Conservation (phyloP, 2,329 filamentous ascomycete genomes). For the Diaporthe velutina region DNA sequence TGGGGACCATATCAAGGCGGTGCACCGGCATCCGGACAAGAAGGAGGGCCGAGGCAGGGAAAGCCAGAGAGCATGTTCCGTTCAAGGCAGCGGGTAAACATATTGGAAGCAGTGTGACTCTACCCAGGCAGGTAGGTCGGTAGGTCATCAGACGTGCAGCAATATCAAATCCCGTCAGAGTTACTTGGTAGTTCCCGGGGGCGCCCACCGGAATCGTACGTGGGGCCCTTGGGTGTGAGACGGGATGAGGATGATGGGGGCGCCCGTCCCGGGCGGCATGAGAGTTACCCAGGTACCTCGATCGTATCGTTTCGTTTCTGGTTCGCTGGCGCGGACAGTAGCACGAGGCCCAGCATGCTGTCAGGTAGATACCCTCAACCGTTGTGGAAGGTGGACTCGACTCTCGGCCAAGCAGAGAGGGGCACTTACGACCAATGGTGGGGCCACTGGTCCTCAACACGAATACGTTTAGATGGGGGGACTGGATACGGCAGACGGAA, state of each 20-base stretch:
- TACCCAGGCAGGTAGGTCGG: background rate
- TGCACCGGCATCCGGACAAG: slow-evolving; percentile 6
- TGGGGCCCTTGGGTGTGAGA: slow-evolving; percentile 5
- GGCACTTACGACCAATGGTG: background rate
- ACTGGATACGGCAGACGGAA: background rate
- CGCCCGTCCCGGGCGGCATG: background rate
- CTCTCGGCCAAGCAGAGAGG: background rate
- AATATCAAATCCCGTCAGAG: slow-evolving; percentile 5
- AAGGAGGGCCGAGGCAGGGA: slow-evolving; percentile 13
- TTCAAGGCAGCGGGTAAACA: background rate
- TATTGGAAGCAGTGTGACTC: background rate
- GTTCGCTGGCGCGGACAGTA: background rate
- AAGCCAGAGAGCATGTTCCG: background rate
- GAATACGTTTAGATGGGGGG: background rate
- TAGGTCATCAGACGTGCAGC: background rate
- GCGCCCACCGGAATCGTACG: slow-evolving; percentile 23
- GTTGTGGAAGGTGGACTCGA: background rate
- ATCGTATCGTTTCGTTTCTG: background rate
- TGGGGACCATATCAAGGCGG: slow-evolving; percentile 16
- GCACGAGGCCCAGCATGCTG: background rate
- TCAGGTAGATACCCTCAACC: background rate
- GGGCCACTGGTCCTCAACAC: slow-evolving; percentile 1
- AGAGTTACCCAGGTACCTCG: background rate
- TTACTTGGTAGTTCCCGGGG: slow-evolving; percentile 12
- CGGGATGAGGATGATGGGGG: slow-evolving; percentile 7